Evolutionary conservation across 208 protist genomes (phyloP).

Genomic region (Endotrypanum monterogeii): DNA sequence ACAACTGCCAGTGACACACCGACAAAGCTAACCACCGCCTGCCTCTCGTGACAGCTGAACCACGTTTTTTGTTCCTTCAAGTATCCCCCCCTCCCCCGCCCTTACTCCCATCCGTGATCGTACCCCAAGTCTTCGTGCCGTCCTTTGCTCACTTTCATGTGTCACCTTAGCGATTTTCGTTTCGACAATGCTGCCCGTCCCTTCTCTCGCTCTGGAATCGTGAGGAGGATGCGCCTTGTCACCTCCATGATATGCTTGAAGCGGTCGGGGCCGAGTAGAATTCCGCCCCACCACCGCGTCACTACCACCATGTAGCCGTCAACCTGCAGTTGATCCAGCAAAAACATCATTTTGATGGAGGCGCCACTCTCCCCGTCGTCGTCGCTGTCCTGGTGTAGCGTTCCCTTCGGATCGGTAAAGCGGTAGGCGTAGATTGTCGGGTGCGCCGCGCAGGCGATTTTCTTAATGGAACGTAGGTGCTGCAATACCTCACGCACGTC

Average conservation of each 20-base stretch:
- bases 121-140: no score
- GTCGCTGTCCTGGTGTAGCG: slow-evolving; percentile 87
- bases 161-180: slow-evolving; percentile 7
- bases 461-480: slow-evolving; percentile 51
- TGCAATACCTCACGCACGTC: slow-evolving; percentile 59
- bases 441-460: slow-evolving; percentile 84
- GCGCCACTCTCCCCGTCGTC: slow-evolving; percentile 95
- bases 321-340: slow-evolving; percentile 83
- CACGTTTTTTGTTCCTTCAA: no score
- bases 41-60: no score
- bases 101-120: neutral
- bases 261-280: slow-evolving; percentile 92
- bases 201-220: slow-evolving; percentile 62
- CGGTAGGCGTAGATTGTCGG: slow-evolving; percentile 95
- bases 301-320: slow-evolving; percentile 91
- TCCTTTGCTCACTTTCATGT: neutral
- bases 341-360: slow-evolving; percentile 80
- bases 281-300: slow-evolving; percentile 96
- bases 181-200: slow-evolving; percentile 3
- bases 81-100: no score
- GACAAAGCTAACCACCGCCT: no score
- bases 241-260: slow-evolving; percentile 94
- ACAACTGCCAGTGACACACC: no score
- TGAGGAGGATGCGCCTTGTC: slow-evolving; percentile 67
- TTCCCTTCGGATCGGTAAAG: slow-evolving; percentile 59